phyloP scores from a whole-genome alignment of 2,329 filamentous ascomycete species.

The Elsinoe australis region DNA sequence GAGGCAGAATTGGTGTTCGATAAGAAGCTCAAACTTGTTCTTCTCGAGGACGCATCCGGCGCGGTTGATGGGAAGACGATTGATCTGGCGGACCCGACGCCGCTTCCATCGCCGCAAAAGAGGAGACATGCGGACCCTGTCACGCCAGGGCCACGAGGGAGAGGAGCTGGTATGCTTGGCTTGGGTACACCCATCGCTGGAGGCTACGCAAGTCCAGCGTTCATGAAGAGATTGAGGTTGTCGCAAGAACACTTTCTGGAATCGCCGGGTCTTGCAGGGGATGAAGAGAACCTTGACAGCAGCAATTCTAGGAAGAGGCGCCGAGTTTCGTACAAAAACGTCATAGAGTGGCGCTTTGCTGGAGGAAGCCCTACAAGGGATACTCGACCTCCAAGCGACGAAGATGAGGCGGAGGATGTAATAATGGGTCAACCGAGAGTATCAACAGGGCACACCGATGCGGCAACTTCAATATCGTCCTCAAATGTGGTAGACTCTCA shows the following conservation, averaged over 20 bases:
- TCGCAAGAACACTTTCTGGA: constrained; percentile 63
- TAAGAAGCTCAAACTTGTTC: constrained; percentile 31
- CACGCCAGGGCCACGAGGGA: constrained; percentile 21
- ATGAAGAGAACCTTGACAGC: constrained; percentile 56
- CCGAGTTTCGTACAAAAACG: constrained; percentile 61
- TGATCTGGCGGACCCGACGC: constrained; percentile 21
- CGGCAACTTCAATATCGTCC: too few species aligned
- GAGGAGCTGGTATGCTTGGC: constrained; percentile 11
- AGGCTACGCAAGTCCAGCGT: constrained; percentile 71
- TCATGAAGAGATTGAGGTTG: constrained; percentile 61
- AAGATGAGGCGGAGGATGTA: constrained; percentile 16
- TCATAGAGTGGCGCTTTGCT: constrained; percentile 66
- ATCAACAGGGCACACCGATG: too few species aligned
- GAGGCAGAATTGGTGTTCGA: constrained; percentile 50
- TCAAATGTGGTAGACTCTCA: too few species aligned
- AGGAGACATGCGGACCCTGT: constrained; percentile 17
- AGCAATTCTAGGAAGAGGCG: constrained; percentile 61
- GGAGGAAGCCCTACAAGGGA: constrained; percentile 63
- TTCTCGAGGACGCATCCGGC: constrained; percentile 23
- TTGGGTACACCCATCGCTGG: constrained; percentile 23
- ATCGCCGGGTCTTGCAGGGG: constrained; percentile 53
- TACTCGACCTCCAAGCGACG: constrained; percentile 23
- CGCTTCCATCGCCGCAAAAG: constrained; percentile 15
- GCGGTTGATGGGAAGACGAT: constrained; percentile 17
- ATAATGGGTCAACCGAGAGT: constrained; percentile 6